Evolutionary conservation across 2,329 filamentous ascomycete species (phyloP), one percentile per base, ranked within the genome.

Genomic region (Aspergillus sp.): DNA sequence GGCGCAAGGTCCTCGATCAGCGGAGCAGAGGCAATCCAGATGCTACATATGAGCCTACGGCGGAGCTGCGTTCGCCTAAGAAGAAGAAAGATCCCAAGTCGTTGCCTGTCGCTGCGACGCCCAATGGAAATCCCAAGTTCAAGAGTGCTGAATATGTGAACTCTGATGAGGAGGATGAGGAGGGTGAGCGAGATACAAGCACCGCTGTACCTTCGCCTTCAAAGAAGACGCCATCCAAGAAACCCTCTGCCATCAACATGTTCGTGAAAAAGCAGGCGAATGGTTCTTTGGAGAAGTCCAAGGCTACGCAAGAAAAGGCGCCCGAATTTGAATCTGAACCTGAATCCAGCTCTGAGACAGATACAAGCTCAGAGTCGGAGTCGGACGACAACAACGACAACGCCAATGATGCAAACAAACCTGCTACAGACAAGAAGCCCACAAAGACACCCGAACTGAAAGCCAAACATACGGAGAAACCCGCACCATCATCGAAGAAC

Each of bases 21-120:
- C 61, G 66, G 7, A 47, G 44, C 22, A 57, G 47, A 9, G 59
- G 56, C 2, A 41, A 60, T 5, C 53, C 56, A 1, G 46, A 60
- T 45, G 62, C 63, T 12, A 53, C 60, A 4, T 61, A 55, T 25
- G 58, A 65, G 39, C 52, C 52, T n/a, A 46, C 39, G 7, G 20
- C 33, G 20, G 50, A 51, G 23, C 35, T 41, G 6, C 45, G 49
- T 27, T 44, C 37, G 5, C 43, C 30, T 4, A 44, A 33, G 6
- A 45, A 25, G 15, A 39, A 43, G 32, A 44, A 37, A 17, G 42
- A 49, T 15, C 39, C 43, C 4, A 42, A 50, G 15, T 43, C 46
- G 5, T 52, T 44, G 32, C 47, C 42, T n/a, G 35, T 30, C 5
- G 39, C 51, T 20, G 45, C 41, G 4, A 52, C 45, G 27, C 47